A percentile compares a stretch with the other conserved stretches of the same genome.
These are phyloP conservation scores for Metschnikowia chrysomelidarum DNA, from an alignment of 805 yeast species.

Conservation along the genomic window DNA sequence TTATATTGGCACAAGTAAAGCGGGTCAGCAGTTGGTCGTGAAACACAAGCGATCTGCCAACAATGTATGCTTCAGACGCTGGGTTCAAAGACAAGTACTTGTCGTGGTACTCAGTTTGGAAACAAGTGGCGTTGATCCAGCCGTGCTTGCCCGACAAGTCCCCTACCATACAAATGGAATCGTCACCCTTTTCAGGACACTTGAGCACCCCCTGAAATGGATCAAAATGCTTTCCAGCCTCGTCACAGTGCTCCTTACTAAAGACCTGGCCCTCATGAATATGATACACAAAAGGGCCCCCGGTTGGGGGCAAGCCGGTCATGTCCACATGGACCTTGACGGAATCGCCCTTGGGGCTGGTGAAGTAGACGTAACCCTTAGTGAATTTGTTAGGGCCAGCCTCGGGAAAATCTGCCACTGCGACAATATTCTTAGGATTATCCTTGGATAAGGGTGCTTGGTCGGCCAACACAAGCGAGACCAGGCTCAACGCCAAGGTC, in stretches of 20 bases:
- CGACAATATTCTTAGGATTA: constrained; percentile 51
- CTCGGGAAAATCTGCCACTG: constrained; percentile 54
- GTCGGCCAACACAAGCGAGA: constrained; percentile 24
- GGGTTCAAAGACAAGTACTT: constrained; percentile 64
- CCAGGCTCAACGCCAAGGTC: constrained; percentile 3
- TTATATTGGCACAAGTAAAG: constrained; percentile 20
- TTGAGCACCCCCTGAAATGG: constrained; percentile 56
- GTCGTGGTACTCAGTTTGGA: constrained; percentile 60
- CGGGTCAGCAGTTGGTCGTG: constrained; percentile 14
- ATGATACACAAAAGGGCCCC: constrained; percentile 71
- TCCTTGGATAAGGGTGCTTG: constrained; percentile 51
- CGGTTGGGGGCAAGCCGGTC: constrained; percentile 63
- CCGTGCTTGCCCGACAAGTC: constrained; percentile 81
- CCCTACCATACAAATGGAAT: constrained; percentile 65
- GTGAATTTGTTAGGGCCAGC: constrained; percentile 13
- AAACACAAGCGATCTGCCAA: constrained; percentile 47
- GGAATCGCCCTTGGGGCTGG: constrained; percentile 53
- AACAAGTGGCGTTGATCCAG: constrained; percentile 65
- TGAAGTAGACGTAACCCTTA: constrained; percentile 50
- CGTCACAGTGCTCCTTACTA: constrained; percentile 48
- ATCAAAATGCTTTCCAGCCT: constrained; percentile 56
- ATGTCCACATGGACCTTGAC: constrained; percentile 69
- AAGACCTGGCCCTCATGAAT: constrained; percentile 60
- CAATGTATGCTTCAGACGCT: constrained; percentile 53
- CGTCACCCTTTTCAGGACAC: constrained; percentile 52